These are phyloP conservation scores for Wallacemonas sp. DNA, from an alignment of 208 protist genomes.

Conservation along the genomic window DNA sequence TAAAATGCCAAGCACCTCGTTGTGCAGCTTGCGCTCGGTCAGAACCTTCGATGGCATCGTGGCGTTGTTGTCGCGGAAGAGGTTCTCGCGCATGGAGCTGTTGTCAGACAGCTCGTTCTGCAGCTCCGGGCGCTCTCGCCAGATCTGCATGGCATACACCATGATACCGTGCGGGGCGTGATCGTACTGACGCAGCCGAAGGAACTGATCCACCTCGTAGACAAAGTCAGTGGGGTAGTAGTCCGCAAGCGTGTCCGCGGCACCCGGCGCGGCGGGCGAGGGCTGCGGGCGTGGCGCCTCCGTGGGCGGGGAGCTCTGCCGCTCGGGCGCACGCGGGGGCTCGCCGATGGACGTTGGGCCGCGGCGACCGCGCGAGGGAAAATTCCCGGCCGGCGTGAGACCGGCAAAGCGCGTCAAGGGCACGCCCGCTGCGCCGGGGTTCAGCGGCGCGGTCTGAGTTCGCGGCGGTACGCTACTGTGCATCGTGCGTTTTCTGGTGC, in stretches of 20 bases:
- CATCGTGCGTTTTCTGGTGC: conserved; percentile 5
- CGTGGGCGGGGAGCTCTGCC: background rate
- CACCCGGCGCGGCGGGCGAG: conserved; percentile 8
- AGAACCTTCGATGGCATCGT: conserved; percentile 68
- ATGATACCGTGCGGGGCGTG: conserved; percentile 40
- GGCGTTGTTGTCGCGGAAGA: conserved; percentile 60
- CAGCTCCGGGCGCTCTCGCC: conserved; percentile 81
- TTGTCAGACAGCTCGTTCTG: conserved; percentile 49
- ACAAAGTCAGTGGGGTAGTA: conserved; percentile 63
- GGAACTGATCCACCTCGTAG: conserved; percentile 60
- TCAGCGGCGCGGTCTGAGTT: background rate
- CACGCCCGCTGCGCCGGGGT: background rate
- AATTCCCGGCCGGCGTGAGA: conserved; percentile 7
- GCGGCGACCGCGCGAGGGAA: conserved; percentile 6
- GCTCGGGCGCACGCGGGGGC: background rate
- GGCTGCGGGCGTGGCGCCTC: conserved; percentile 1
- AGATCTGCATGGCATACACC: conserved; percentile 52
- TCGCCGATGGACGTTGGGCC: background rate
- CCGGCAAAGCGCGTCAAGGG: background rate
- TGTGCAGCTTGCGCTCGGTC: conserved; percentile 71
- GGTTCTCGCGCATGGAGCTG: conserved; percentile 59
- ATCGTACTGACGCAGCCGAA: conserved; percentile 34
- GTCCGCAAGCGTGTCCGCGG: conserved; percentile 6
- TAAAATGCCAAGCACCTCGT: conserved; percentile 87
- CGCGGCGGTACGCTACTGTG: conserved; percentile 4